Base-by-base conservation (phyloP, 2,329 filamentous ascomycete species). In the Paracorniculantispora psalliotae region DNA sequence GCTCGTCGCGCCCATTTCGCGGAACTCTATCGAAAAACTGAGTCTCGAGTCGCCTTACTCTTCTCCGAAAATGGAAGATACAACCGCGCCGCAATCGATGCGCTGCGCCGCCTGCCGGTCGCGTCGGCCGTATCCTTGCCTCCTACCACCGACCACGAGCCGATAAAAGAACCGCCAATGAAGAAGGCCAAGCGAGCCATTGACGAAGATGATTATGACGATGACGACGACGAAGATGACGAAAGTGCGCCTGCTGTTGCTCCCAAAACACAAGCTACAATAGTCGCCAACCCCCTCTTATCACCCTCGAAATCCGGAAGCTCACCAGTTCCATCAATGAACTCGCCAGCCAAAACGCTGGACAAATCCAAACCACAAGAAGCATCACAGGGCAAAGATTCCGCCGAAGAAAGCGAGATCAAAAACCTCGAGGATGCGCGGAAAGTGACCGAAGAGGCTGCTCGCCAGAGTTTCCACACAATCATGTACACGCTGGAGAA, bases 401-500 rank as follows among this genome's bases (percentile, higher is more conserved):
- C 91, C 71, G 83, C 86, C 25, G 86, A 88, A 8, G 92, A 96
- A 70, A 90, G 96, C 78, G 90, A 91, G 72, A 90, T 94, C 69
- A 96, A 96, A 75, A 91, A 92, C 73, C 76, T 97, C 63, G 92
- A 97, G 73, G 90, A 96, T 69, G 91, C 91, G 65, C 94, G 94
- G 71, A 92, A 88, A 71, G 91, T 90, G 30, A 92, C 90, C 50
- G 93, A 96, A 69, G 91, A 96, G 69, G 88, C 90, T 53, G 94
- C 91, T 46, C 92, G 92, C 75, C 85, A 86, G 67, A 94, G 89
- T 74, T 97, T 97, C 73, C 89, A 96, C 70, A 96, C 91, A 10
- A 82, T 96, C 64, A 96, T 97, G 73, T 93, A 96, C 73, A 97
- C 94, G 1, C 81, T 97, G 33, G 94, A 99, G 73, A 94, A 93